Percentiles rank a stretch among this genome's conserved stretches.
phyloP scores from a whole-genome alignment of 208 protist species.

The Naegleria gruberi region DNA sequence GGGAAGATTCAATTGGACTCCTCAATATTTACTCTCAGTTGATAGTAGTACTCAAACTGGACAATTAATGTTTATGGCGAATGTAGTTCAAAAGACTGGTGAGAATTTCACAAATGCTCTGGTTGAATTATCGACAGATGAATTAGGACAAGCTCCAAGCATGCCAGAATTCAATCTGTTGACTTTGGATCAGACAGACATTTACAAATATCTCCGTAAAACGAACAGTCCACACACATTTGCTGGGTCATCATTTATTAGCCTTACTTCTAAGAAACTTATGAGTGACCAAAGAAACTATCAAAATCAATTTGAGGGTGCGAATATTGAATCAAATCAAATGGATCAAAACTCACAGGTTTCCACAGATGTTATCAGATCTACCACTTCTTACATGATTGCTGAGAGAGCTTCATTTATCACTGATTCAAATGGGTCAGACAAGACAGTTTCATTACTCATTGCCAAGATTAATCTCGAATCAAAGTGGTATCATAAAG shows the following conservation, averaged over 20 bases:
- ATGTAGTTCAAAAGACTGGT: background rate
- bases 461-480: background rate
- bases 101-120: background rate
- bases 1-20: background rate
- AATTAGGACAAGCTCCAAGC: background rate
- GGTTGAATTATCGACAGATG: background rate
- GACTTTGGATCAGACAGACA: background rate
- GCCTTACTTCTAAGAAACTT: no score
- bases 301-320: no score
- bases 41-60: background rate
- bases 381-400: no score
- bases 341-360: no score
- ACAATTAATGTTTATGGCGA: background rate
- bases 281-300: no score
- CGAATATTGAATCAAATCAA: no score
- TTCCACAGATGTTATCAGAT: no score
- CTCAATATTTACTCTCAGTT: background rate
- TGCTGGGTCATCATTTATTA: no score
- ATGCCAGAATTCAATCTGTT: background rate
- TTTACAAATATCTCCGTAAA: no score
- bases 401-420: no score
- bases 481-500: background rate
- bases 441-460: background rate
- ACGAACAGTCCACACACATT: no score
- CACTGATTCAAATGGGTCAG: background rate